Percentiles rank a stretch among this genome's conserved stretches.
phyloP scores from a whole-genome alignment of 2,329 filamentous ascomycete species.

The Beauveria pseudobassiana region DNA sequence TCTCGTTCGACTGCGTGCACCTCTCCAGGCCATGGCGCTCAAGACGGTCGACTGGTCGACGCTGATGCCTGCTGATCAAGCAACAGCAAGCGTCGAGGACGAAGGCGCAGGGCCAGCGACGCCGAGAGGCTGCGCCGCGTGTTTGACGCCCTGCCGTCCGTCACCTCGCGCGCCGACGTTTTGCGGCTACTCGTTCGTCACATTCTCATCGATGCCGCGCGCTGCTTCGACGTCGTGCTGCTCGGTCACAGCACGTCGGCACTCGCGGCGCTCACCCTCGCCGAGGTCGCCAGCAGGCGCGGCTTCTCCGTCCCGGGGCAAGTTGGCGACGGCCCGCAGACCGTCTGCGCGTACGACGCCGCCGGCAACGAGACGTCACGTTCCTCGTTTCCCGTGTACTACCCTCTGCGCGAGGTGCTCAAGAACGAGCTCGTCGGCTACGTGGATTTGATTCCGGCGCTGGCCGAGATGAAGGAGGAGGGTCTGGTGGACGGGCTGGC shows the following conservation, averaged over 20 bases:
- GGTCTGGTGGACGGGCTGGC: constrained; percentile 22
- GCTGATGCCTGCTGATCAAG: constrained; percentile 23
- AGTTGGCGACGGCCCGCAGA: constrained; percentile 61
- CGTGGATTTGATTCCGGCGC: constrained; percentile 44
- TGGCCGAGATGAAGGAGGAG: constrained; percentile 41
- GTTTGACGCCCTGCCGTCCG: constrained; percentile 57
- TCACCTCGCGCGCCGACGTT: constrained; percentile 71
- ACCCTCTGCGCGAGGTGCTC: constrained; percentile 78
- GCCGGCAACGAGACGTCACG: constrained; percentile 15
- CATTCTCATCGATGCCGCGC: constrained; percentile 60
- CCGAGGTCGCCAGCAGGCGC: constrained; percentile 85
- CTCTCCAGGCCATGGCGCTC: constrained; percentile 55
- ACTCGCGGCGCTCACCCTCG: constrained; percentile 76
- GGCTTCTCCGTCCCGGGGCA: constrained; percentile 79
- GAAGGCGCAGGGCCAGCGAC: constrained; percentile 19
- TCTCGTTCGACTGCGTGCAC: constrained; percentile 54
- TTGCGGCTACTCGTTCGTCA: constrained; percentile 62
- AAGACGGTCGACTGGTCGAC: constrained; percentile 46
- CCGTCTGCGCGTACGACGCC: constrained; percentile 26
- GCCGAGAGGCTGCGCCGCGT: constrained; percentile 42
- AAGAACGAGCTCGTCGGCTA: constrained; percentile 72
- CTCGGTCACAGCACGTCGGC: constrained; percentile 83
- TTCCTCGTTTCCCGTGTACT: constrained; percentile 48
- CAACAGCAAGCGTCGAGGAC: constrained; percentile 20
- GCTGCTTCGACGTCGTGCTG: constrained; percentile 61